Evolutionary conservation across 2,329 filamentous ascomycete species (phyloP), one percentile per base, ranked within the genome.

Genomic region (Fusarium cicatricum): DNA sequence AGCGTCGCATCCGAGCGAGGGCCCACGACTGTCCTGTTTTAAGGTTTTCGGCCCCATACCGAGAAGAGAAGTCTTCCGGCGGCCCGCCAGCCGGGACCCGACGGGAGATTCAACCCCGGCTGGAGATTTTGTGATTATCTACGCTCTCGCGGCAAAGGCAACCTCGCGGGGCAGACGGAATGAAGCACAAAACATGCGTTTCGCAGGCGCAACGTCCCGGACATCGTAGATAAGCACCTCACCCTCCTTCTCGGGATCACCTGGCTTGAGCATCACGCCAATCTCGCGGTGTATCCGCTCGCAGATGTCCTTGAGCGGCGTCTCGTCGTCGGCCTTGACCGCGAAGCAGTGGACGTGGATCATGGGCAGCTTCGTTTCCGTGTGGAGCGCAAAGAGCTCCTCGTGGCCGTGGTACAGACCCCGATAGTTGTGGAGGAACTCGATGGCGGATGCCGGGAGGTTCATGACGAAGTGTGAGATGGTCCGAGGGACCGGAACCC

Each of bases 381-480:
- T 89, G 53, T 84, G 74, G 2, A 87, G 85, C 23, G 76, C 70
- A 65, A 94, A 93, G 2, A 91, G 79, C 2, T 74, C 59, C 72
- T 92, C 87, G 19, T 85, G 81, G 3, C 87, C 87, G n/a, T 84
- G 77, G 72, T 97, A 98, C 14, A 97, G 75, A 5, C 95, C 94
- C 16, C 87, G 85, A 65, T 69, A 78, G 66, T 76, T 75, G 50
- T 80, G 79, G 17, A 97, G 82, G 72, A 99, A 99, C 54, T 90
- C 88, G 56, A 95, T 88, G 1, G 95, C 94, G 1, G 87, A 90
- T 2, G 93, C 95, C 1, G 95, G 95, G 14, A 99, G 88, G 76
- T 99, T 99, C 91, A 99, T 97, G 64, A 98, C 90, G 73, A 93
- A 99, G 78, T 98, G 95, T n/a, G 87, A 84, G 72, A 98, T 91